Evolutionary conservation across 2,329 filamentous ascomycete species (phyloP).

Genomic region (Ciborinia camelliae): DNA sequence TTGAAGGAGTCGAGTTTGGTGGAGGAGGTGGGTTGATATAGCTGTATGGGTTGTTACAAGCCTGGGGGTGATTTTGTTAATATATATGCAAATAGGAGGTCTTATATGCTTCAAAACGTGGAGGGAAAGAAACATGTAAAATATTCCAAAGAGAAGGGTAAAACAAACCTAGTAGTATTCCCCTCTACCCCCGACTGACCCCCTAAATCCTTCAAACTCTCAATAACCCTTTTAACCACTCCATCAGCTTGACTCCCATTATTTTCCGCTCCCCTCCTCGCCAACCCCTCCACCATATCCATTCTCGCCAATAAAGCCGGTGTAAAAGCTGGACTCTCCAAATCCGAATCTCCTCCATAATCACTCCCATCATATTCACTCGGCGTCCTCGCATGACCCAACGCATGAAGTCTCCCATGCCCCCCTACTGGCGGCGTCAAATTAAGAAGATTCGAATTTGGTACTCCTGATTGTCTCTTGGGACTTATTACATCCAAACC

Average conservation of each 20-base stretch:
- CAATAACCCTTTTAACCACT: conserved; percentile 65
- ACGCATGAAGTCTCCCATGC: conserved; percentile 43
- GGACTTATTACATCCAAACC: conserved; percentile 36
- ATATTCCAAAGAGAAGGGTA: neutral
- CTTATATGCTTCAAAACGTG: neutral
- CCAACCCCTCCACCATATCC: conserved; percentile 68
- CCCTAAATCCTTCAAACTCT: conserved; percentile 67
- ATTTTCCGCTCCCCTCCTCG: conserved; percentile 61
- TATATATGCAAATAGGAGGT: neutral
- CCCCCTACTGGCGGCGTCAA: conserved; percentile 26
- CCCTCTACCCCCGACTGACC: conserved; percentile 71
- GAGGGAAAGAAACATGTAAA: neutral
- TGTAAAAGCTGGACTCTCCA: conserved; percentile 66
- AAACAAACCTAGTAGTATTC: conserved; percentile 62
- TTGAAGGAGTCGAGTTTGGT: conserved; percentile 73
- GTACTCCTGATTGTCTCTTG: conserved; percentile 20
- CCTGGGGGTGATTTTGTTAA: conserved; percentile 42
- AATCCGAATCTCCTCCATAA: conserved; percentile 68
- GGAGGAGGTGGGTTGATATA: conserved; percentile 68
- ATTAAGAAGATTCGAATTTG: conserved; percentile 25
- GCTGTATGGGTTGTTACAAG: conserved; percentile 73
- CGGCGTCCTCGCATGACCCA: conserved; percentile 49
- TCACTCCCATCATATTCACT: conserved; percentile 71
- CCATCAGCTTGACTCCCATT: conserved; percentile 63
- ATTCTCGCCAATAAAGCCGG: conserved; percentile 65